These are phyloP conservation scores for Ceraceosorus guamensis DNA, from an alignment of 1,284 basidiomycete species.

Conservation along the genomic window DNA sequence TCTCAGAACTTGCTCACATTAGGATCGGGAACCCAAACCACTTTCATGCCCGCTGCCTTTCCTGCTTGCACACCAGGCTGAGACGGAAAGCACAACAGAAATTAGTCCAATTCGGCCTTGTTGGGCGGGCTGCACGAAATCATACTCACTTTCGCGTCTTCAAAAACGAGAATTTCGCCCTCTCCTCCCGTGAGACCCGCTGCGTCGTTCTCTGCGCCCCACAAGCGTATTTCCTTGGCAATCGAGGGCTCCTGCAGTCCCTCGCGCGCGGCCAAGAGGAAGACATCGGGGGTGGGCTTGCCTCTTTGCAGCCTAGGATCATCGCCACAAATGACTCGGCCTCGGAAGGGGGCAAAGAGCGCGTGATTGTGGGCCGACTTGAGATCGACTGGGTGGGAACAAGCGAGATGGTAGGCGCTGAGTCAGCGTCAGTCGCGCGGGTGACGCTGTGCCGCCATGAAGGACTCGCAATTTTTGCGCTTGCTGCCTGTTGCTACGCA, in stretches of 20 bases:
- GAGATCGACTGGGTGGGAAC: slow-evolving; percentile 23
- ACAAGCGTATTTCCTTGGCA: slow-evolving; percentile 17
- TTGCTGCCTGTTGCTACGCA: slow-evolving; percentile 47
- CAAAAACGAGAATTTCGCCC: slow-evolving; percentile 44
- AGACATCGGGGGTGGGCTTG: slow-evolving; percentile 47
- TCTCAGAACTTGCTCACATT: too few relatives aligned
- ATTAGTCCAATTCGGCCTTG: too few relatives aligned
- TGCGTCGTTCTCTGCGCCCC: slow-evolving; percentile 35
- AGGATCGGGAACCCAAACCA: slow-evolving; percentile 46
- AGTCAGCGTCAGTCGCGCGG: neutral
- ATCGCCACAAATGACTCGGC: slow-evolving; percentile 43
- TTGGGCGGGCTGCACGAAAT: neutral
- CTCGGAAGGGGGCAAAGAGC: slow-evolving; percentile 38
- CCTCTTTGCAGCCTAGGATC: slow-evolving; percentile 36
- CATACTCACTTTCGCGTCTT: slow-evolving; percentile 36
- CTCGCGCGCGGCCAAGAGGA: slow-evolving; percentile 42
- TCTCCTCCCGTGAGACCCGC: slow-evolving; percentile 29
- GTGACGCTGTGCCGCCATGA: too few relatives aligned
- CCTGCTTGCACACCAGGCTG: slow-evolving; percentile 41
- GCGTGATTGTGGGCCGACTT: slow-evolving; percentile 31
- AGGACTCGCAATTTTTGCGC: slow-evolving; percentile 29
- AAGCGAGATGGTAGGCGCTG: neutral
- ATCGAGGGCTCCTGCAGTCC: slow-evolving; percentile 27
- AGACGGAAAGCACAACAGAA: neutral
- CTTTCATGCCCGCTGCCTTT: slow-evolving; percentile 44